Evolutionary conservation across 2,329 filamentous ascomycete species (phyloP).

Genomic region (Colletotrichum paranaense): DNA sequence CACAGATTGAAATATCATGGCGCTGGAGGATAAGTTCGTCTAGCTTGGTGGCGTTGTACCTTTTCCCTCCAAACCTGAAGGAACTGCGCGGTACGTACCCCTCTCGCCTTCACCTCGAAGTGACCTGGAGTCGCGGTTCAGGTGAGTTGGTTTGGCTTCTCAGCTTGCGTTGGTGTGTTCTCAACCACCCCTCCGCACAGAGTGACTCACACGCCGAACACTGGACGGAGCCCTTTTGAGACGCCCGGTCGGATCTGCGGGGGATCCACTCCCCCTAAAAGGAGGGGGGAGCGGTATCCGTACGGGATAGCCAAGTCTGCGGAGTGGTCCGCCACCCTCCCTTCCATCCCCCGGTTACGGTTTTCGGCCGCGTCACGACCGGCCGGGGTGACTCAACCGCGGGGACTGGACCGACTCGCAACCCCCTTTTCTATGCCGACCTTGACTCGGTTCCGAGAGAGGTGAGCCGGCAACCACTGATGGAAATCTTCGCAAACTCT

Average conservation of each 20-base stretch:
- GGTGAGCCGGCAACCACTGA: neutral
- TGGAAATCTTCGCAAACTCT: neutral
- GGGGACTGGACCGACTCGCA: neutral
- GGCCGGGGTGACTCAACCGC: constrained; percentile 27
- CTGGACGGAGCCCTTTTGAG: neutral
- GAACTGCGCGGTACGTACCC: neutral
- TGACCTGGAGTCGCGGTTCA: neutral
- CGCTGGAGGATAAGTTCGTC: neutral
- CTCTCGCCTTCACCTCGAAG: neutral
- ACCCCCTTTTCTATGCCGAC: neutral
- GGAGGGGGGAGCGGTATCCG: neutral
- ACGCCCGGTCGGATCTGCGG: neutral
- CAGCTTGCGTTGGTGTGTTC: neutral
- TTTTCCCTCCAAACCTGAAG: neutral
- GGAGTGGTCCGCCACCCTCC: neutral
- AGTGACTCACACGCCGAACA: constrained; percentile 34
- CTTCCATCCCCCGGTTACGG: neutral
- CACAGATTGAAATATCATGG: too few species aligned
- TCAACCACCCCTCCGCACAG: neutral
- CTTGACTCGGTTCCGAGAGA: neutral
- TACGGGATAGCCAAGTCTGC: neutral
- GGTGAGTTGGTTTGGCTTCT: neutral
- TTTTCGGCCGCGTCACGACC: constrained; percentile 6
- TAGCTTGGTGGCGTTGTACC: neutral
- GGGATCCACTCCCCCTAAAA: neutral